Conservation (phyloP, 257 asterid genomes). For the Petunia axillaris region DNA sequence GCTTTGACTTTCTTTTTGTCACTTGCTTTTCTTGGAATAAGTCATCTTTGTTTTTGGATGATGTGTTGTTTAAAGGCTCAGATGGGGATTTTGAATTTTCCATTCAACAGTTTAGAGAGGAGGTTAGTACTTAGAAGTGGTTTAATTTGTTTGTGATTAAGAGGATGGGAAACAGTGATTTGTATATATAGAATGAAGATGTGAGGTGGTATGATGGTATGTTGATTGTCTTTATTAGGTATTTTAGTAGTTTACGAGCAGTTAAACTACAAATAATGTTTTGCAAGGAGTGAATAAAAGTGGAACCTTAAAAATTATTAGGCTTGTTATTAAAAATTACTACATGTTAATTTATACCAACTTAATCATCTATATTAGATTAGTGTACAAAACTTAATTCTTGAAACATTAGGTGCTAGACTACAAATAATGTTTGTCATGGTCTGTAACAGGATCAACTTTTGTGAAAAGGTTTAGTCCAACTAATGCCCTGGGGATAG, state of each 20-base stretch:
- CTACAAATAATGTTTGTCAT: constrained; percentile 10
- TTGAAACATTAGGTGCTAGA: background rate
- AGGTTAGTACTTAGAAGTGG: background rate
- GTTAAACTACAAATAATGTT: background rate
- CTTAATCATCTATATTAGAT: background rate
- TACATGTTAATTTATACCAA: background rate
- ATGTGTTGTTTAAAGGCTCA: constrained; percentile 7
- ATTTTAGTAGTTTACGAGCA: background rate
- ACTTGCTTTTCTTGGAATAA: constrained; percentile 5
- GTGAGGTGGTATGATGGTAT: background rate
- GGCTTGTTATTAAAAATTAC: background rate
- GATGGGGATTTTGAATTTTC: constrained; percentile 30
- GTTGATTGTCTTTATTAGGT: constrained; percentile 24
- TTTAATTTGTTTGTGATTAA: background rate
- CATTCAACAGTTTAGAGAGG: constrained; percentile 14
- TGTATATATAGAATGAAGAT: constrained; percentile 9
- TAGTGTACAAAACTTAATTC: background rate
- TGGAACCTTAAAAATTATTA: background rate
- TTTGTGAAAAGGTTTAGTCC: constrained; percentile 13
- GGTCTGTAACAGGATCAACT: background rate
- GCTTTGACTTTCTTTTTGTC: background rate
- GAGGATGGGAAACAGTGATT: background rate
- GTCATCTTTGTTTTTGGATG: background rate
- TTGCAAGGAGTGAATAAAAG: background rate
- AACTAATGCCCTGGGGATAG: constrained; percentile 13